These are phyloP conservation scores for Teunomyces lycoperdinae DNA, from an alignment of 805 yeast species.

Conservation along the genomic window DNA sequence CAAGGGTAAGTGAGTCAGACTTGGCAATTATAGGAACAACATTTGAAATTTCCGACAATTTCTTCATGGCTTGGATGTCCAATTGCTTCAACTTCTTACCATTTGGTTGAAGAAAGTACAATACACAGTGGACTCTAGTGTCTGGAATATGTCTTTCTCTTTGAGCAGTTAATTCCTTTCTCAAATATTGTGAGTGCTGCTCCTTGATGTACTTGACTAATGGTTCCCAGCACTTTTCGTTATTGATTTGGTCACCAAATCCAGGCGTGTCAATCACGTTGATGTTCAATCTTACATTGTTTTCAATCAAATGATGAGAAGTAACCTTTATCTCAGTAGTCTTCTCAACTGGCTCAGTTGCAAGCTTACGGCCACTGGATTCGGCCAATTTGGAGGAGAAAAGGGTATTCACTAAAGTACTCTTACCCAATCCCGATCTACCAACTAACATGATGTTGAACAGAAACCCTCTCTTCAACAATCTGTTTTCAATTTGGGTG, in stretches of 20 bases:
- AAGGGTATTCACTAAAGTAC: constrained; percentile 86
- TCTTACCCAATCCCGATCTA: constrained; percentile 86
- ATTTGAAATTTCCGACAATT: constrained; percentile 84
- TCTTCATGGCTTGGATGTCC: constrained; percentile 79
- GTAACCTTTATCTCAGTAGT: constrained; percentile 82
- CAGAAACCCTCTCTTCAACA: constrained; percentile 90
- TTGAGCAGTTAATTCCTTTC: constrained; percentile 92
- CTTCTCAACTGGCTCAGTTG: constrained; percentile 72
- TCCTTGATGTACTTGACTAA: constrained; percentile 91
- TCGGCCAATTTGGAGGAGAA: constrained; percentile 79
- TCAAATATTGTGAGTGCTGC: constrained; percentile 85
- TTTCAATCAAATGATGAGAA: constrained; percentile 72
- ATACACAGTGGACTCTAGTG: constrained; percentile 89
- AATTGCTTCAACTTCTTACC: constrained; percentile 80
- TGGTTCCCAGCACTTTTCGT: constrained; percentile 96
- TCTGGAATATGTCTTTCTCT: constrained; percentile 81
- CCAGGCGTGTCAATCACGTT: constrained; percentile 97
- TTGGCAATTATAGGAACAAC: constrained; percentile 96
- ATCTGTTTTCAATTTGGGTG: constrained; percentile 87
- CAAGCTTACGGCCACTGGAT: constrained; percentile 66
- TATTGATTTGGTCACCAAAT: constrained; percentile 94
- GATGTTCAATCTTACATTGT: constrained; percentile 79
- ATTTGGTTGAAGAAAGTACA: constrained; percentile 88
- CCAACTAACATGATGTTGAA: constrained; percentile 95
- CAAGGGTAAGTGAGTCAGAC: constrained; percentile 82